phyloP scores from a whole-genome alignment of 768 basidiomycete species.

The Albatrellus ellisii region DNA sequence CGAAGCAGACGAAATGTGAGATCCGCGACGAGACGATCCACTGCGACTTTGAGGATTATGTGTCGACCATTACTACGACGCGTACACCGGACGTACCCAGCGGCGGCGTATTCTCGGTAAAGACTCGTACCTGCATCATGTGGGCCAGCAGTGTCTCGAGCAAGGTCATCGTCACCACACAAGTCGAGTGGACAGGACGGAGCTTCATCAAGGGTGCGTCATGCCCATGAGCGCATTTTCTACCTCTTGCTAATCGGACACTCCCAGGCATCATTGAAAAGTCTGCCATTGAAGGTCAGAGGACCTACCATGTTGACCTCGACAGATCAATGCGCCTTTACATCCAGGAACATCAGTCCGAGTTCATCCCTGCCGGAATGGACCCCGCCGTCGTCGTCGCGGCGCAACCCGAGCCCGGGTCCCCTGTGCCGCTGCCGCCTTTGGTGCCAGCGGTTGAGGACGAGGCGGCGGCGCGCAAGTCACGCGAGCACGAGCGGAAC shows the following conservation, averaged over 20 bases:
- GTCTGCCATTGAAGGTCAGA: constrained; percentile 87
- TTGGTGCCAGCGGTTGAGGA: constrained; percentile 13
- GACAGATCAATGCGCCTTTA: constrained; percentile 79
- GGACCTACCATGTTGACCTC: constrained; percentile 69
- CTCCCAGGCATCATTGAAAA: constrained; percentile 80
- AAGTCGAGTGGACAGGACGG: constrained; percentile 92
- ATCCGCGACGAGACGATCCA: constrained; percentile 75
- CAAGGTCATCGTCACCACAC: constrained; percentile 74
- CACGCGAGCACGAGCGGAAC: constrained; percentile 55
- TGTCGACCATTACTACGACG: constrained; percentile 80
- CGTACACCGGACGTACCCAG: constrained; percentile 91
- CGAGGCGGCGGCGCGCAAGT: constrained; percentile 30
- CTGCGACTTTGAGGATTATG: constrained; percentile 74
- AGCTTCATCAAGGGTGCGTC: constrained; percentile 87
- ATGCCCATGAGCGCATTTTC: background rate
- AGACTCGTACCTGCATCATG: constrained; percentile 88
- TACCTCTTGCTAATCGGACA: background rate
- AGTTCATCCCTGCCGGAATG: constrained; percentile 79
- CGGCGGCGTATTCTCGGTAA: constrained; percentile 85
- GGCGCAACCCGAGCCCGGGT: constrained; percentile 23
- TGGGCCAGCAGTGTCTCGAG: constrained; percentile 79
- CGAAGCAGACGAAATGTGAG: constrained; percentile 93
- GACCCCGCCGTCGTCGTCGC: constrained; percentile 43
- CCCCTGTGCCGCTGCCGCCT: constrained; percentile 12
- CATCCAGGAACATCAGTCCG: constrained; percentile 78